These are phyloP conservation scores for Hyaloperonospora arabidopsidis DNA, from an alignment of 352 stramenopile genomes.

Conservation along the genomic window DNA sequence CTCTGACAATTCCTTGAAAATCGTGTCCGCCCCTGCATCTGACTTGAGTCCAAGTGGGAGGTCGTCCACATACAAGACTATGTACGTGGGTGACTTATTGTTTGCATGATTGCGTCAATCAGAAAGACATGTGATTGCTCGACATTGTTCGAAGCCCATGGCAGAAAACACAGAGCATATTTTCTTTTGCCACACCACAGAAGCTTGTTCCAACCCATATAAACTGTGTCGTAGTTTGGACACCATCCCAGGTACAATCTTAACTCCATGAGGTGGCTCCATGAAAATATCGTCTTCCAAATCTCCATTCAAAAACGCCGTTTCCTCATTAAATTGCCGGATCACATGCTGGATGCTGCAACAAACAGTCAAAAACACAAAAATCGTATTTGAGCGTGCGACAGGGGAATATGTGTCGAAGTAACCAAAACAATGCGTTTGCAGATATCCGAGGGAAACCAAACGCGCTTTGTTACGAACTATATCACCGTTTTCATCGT, in stretches of 20 bases:
- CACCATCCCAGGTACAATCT: neutral
- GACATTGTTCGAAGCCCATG: constrained; percentile 6
- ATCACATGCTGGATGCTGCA: neutral
- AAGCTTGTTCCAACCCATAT: constrained; percentile 30
- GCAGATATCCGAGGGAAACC: constrained; percentile 14
- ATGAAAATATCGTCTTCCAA: neutral
- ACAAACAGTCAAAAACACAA: neutral
- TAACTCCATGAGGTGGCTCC: neutral
- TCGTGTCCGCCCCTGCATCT: neutral
- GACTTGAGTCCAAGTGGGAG: neutral
- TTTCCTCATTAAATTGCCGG: neutral
- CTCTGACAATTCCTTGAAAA: neutral
- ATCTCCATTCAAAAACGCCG: neutral
- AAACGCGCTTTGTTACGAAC: neutral
- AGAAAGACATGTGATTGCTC: neutral
- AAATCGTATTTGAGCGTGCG: neutral
- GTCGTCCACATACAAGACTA: neutral
- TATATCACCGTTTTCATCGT: neutral
- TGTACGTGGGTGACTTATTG: no score
- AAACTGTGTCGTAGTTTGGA: constrained; percentile 13
- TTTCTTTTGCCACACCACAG: constrained; percentile 25
- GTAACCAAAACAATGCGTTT: neutral
- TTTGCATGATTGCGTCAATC: neutral
- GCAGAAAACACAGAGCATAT: constrained; percentile 11
- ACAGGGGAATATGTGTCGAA: constrained; percentile 1